Percentiles rank a stretch among this genome's conserved stretches.
phyloP scores from a whole-genome alignment of 2,329 filamentous ascomycete genomes.

The Pseudophaeomoniella oleicola region DNA sequence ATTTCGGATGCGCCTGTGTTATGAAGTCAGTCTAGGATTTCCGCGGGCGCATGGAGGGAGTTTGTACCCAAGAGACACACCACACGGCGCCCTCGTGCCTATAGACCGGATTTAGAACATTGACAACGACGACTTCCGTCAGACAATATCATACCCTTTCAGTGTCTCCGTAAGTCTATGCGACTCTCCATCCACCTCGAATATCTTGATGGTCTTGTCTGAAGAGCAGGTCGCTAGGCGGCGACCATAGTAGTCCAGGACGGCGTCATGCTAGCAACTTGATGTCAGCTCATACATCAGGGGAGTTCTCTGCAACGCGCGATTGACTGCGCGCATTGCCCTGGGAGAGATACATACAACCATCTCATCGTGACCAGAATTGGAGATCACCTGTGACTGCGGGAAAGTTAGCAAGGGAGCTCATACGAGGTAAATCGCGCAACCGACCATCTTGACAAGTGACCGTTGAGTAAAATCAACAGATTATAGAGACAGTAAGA shows the following conservation, averaged over 20 bases:
- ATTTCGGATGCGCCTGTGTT: constrained; percentile 80
- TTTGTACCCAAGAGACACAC: constrained; percentile 75
- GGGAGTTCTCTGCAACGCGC: constrained; percentile 2
- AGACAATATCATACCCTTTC: constrained; percentile 54
- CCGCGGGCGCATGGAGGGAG: not conserved
- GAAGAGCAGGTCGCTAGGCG: constrained; percentile 94
- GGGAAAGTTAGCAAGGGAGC: not conserved
- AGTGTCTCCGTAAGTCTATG: constrained; percentile 85
- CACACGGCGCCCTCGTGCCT: constrained; percentile 96
- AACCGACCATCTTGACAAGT: not conserved
- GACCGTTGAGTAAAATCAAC: not conserved
- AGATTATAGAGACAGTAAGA: not conserved
- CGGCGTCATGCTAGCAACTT: constrained; percentile 68
- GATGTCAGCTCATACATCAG: constrained; percentile 3
- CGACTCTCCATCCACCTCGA: constrained; percentile 87
- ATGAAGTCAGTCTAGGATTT: constrained; percentile 2
- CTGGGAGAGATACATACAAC: constrained; percentile 56
- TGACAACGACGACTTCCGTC: not conserved
- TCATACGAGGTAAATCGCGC: not conserved
- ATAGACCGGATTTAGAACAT: constrained; percentile 6
- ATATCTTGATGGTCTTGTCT: constrained; percentile 98
- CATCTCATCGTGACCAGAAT: constrained; percentile 95
- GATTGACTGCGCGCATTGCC: constrained; percentile 1
- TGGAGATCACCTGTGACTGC: constrained; percentile 68
- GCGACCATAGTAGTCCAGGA: constrained; percentile 95